Evolutionary conservation across 1,284 basidiomycete genomes (phyloP).

Genomic region (Papiliotrema laurentii): DNA sequence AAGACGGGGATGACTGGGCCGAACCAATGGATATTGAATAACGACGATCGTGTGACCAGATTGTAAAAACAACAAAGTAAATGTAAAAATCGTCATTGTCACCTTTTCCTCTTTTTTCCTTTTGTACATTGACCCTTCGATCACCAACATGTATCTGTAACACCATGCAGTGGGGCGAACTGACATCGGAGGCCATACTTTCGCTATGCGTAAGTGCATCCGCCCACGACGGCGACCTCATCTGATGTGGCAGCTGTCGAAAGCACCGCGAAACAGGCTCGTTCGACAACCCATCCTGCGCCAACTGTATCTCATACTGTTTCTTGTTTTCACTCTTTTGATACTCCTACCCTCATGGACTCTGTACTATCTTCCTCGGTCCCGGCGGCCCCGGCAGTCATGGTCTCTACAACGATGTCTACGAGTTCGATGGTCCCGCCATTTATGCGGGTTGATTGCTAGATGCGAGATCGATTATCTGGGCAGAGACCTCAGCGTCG

Average conservation of each 20-base stretch:
- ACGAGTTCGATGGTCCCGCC: constrained; percentile 31
- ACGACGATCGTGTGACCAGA: constrained; percentile 2
- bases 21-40: constrained; percentile 6
- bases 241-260: constrained; percentile 15
- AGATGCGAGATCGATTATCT: constrained; percentile 43
- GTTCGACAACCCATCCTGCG: constrained; percentile 32
- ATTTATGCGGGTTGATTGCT: constrained; percentile 35
- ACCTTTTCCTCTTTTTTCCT: constrained; percentile 5
- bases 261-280: constrained; percentile 25
- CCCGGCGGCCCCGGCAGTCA: constrained; percentile 24
- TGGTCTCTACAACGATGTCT: constrained; percentile 38
- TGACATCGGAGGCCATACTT: constrained; percentile 27
- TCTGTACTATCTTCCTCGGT: constrained; percentile 23
- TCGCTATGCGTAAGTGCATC: constrained; percentile 12
- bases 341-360: constrained; percentile 35
- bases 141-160: constrained; percentile 2
- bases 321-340: constrained; percentile 26
- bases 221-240: not conserved
- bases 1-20: not conserved
- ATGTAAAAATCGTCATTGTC: not conserved
- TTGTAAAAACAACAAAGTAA: not conserved
- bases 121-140: no score
- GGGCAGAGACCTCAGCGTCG: constrained; percentile 27
- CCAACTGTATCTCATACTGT: constrained; percentile 32
- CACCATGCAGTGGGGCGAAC: constrained; percentile 12